Evolutionary conservation across 352 stramenopile genomes (phyloP), one percentile per base, ranked within the genome.

Genomic region (Phytopythium oedochilum): DNA sequence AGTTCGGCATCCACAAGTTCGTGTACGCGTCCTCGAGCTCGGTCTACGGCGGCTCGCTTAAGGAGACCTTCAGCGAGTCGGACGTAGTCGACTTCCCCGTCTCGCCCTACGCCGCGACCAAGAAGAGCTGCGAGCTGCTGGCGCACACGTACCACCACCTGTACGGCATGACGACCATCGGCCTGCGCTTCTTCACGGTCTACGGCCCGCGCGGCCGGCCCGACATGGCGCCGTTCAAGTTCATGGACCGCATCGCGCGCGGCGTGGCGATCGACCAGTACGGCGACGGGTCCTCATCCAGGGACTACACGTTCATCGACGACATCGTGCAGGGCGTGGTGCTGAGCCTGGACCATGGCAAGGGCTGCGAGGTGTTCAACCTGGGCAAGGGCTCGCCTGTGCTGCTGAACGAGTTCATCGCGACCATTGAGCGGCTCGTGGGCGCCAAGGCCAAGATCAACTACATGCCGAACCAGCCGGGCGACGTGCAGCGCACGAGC

Each of bases 211-310:
- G 94, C 18, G 97, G 97, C 14, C 78, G 97, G 38, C 97, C 97
- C 14, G 97, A 99, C 68, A 99, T 99, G 97, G 96, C 97, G 11
- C 94, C 96, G 34, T 99, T 98, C 82, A 98, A 98, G 83, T 99
- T 99, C 60, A 98, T 99, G 75, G 91, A 99, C 69, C 75, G 90
- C 35, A 92, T 99, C 20, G 90, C 78, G 18, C 74, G 84, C 20
- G 97, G 89, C 36, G 52, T 96, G 26, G 66, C 92, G 39, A 98
- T 99, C 36, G 88, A 99, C 57, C 93, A 99, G 73, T 99, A 98
- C 73, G 96, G 96, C 34, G 96, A 99, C 66, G 96, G 96, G 28
- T 92, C 73, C 9, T 98, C 92, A 10, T 94, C 73, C 47, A 76
- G 96, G 35, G 97, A 99, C 71, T 99, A 99, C 78, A 99, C 97